Percentiles rank a stretch among this genome's conserved stretches.
These are phyloP conservation scores for Exophiala bonariae DNA, from an alignment of 2,329 filamentous ascomycete genomes.

Conservation along the genomic window DNA sequence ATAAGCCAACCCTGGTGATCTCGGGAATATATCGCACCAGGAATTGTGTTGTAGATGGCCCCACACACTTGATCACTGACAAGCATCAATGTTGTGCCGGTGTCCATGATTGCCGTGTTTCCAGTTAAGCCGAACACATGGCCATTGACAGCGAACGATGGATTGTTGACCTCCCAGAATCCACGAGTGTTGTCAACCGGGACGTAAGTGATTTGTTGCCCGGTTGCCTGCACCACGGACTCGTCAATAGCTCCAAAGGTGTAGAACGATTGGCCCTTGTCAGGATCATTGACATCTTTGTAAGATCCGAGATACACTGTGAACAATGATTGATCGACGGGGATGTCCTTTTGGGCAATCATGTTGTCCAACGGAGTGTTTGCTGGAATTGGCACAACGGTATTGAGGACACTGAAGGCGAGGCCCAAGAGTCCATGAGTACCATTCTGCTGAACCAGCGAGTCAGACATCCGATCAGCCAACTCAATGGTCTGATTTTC, in stretches of 20 bases:
- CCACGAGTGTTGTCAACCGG: conserved; percentile 64
- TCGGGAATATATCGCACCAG: conserved; percentile 58
- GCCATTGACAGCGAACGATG: conserved; percentile 59
- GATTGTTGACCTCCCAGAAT: conserved; percentile 67
- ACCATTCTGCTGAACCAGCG: conserved; percentile 57
- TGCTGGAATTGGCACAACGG: conserved; percentile 55
- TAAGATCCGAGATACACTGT: conserved; percentile 63
- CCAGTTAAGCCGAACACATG: conserved; percentile 49
- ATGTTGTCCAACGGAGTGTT: conserved; percentile 69
- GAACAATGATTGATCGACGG: conserved; percentile 58
- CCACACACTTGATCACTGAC: conserved; percentile 62
- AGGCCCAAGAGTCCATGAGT: conserved; percentile 57
- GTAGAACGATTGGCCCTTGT: conserved; percentile 61
- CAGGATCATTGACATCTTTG: conserved; percentile 47
- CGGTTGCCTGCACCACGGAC: conserved; percentile 56
- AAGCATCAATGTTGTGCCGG: conserved; percentile 68
- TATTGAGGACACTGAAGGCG: conserved; percentile 66
- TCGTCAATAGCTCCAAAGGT: conserved; percentile 73
- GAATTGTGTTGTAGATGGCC: conserved; percentile 64
- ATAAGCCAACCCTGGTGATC: conserved; percentile 64
- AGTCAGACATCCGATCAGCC: conserved; percentile 57
- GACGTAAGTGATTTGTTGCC: conserved; percentile 59
- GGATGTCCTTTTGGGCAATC: conserved; percentile 59
- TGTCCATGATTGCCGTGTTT: conserved; percentile 71
- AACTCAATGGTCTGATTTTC: conserved; percentile 65